Evolutionary conservation across 225 moss, liverwort and hornwort genomes (phyloP), one percentile per base, ranked within the genome.

Genomic region (Polytrichum commune): DNA sequence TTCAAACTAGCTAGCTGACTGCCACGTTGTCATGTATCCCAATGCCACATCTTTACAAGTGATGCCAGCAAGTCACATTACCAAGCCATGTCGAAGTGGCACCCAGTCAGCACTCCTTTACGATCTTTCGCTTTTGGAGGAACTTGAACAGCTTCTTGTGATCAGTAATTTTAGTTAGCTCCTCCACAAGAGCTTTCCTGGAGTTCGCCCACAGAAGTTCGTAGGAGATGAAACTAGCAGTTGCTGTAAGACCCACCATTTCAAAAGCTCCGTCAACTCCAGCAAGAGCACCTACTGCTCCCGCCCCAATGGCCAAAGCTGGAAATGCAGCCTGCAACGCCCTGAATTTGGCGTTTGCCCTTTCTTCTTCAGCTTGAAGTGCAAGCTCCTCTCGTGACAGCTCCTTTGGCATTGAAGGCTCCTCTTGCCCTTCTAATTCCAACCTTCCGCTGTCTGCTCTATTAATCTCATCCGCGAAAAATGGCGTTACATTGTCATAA

Each of bases 251-350:
- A 19, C 98, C 98, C 46, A 95, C 98, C 79, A 95, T 90, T 81
- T 93, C 67, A 75, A 98, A 77, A 26, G 91, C 95, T 74, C 93
- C 95, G 74, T 90, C 88, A 72, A 98, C 98, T 88, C 97, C 97
- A 73, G 81, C 86, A 55, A 95, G 79, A 64, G 88, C 84, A 69
- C 90, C 90, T 33, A 88, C 63, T 68, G 92, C 92, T 78, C 97
- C 97, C 27, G 88, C 97, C 75, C 97, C 97, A 72, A 98, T 88
- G 62, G 91, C 88, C 53, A 92, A 67, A 73, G 91, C 94, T 69
- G 97, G 97, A 62, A 93, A 76, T 32, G 88, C 85, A 74, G 88
- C 80, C 84, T 89, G 75, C 57, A 94, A 73, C 26, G 88, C 83
- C 75, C 78, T 66, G 22, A 77, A 75, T 67, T 86, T 83, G 4